phyloP scores from a whole-genome alignment of 805 yeast genomes.

The Wickerhamiella galacta region DNA sequence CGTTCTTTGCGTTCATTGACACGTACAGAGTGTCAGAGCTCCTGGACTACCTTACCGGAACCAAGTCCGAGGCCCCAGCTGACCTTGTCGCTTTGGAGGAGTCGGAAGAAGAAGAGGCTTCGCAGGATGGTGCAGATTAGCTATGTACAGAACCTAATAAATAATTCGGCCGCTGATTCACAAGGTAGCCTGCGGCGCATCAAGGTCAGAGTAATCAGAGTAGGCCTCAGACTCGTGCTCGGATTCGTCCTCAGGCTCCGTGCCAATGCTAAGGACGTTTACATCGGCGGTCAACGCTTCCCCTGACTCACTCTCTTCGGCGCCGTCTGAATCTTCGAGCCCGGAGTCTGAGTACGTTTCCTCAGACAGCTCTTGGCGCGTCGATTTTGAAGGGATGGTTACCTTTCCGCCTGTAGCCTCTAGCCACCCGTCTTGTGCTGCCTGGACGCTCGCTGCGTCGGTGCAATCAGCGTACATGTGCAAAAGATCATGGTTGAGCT shows the following conservation, averaged over 20 bases:
- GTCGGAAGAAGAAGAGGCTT: slow-evolving; percentile 20
- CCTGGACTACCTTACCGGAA: slow-evolving; percentile 34
- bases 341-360: no score
- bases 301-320: slow-evolving; percentile 7
- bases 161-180: no score
- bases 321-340: slow-evolving; percentile 7
- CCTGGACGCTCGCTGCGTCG: slow-evolving; percentile 54
- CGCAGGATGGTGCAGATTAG: slow-evolving; percentile 20
- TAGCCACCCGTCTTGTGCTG: slow-evolving; percentile 64
- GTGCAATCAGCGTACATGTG: slow-evolving; percentile 64
- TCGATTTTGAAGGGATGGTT: slow-evolving; percentile 7
- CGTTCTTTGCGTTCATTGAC: slow-evolving; percentile 83
- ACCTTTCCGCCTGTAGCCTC: slow-evolving; percentile 35
- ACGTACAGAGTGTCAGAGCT: slow-evolving; percentile 51
- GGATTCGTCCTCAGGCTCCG: background rate
- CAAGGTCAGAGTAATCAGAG: slow-evolving; percentile 6
- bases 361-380: slow-evolving; percentile 14
- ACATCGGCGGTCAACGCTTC: background rate
- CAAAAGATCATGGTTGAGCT: slow-evolving; percentile 63
- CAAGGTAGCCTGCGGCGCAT: slow-evolving; percentile 5
- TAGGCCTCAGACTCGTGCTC: slow-evolving; percentile 4
- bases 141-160: background rate
- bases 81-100: slow-evolving; percentile 9
- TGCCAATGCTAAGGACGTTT: background rate
- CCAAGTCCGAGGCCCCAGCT: slow-evolving; percentile 17